These are phyloP conservation scores for Ambrosia trifida DNA, from an alignment of 129 eudicot genomes.

Conservation along the genomic window DNA sequence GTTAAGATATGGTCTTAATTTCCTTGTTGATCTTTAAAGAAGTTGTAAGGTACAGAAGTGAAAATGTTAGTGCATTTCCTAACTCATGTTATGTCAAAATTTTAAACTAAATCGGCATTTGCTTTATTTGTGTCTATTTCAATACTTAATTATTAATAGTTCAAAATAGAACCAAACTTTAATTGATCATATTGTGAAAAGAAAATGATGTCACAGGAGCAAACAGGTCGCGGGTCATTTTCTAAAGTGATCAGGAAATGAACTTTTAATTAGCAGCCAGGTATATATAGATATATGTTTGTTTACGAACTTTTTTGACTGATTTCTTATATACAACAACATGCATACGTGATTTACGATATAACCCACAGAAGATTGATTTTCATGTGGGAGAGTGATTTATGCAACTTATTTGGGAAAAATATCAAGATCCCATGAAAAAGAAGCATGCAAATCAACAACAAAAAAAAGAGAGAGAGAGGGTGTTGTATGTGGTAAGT, in stretches of 20 bases:
- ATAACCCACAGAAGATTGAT: constrained; percentile 37
- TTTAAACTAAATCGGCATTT: constrained; percentile 12
- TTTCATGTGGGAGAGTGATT: constrained; percentile 39
- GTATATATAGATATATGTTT: neutral
- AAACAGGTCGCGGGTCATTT: constrained; percentile 41
- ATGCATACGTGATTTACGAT: constrained; percentile 40
- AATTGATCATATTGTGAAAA: constrained; percentile 19
- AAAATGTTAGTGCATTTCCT: constrained; percentile 31
- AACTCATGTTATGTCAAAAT: constrained; percentile 19
- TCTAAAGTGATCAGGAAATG: neutral
- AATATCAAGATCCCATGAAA: constrained; percentile 20
- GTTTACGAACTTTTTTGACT: constrained; percentile 34
- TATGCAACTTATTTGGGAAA: constrained; percentile 38
- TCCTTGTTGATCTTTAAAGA: constrained; percentile 33
- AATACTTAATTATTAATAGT: neutral
- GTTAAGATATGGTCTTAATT: constrained; percentile 30
- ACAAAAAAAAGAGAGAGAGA: no score
- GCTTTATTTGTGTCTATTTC: constrained; percentile 8
- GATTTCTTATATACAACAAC: constrained; percentile 39
- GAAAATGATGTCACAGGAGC: constrained; percentile 42
- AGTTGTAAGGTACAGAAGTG: constrained; percentile 29
- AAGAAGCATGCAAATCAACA: constrained; percentile 32
- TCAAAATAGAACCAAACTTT: neutral
- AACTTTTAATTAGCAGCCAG: neutral
- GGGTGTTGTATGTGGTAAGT: constrained; percentile 32